Evolutionary conservation across 352 stramenopile genomes (phyloP), one percentile per base, ranked within the genome.

Genomic region (Globisporangium okanoganense): DNA sequence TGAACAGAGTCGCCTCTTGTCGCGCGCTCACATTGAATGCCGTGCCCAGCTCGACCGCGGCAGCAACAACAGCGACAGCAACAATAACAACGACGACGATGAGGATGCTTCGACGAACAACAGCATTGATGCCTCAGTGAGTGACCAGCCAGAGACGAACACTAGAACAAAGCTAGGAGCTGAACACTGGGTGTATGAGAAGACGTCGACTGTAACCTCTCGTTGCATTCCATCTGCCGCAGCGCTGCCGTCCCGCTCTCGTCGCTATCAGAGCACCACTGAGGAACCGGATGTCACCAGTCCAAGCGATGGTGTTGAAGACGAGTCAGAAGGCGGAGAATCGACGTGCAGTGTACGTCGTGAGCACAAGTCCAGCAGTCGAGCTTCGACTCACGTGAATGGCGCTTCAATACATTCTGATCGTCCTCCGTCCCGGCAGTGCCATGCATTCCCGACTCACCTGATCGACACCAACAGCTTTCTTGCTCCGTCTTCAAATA

Each of bases 391-490:
- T 38, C 10, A 55, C 45, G 22, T 24, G 18, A 35, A 45, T n/a
- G 12, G 36, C 6, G 6, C 53, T 20, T 33, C 53, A 14, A 45
- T n/a, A 16, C 20, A 45, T 5, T 59, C 18, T 2, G 70, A 88
- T 61, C 82, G 82, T 0, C 85, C 85, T 3, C 85, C 85, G 2
- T 92, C 85, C 0, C 78, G 85, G 4, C 85, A 94, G 52, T 61
- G 79, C 0, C 82, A 92, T 44, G 85, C 85, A 0, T 94, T 94
- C 45, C 85, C 85, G 0, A 94, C 79, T 0, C 73, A 94, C 57
- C 66, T 94, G 13, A 78, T 92, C 2, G 85, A 91, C 33, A 56
- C 69, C 0, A 82, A 66, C 18, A 66, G 61, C 0, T 76, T 79
- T 18, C 45, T 70, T 7, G 67, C 64, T 3, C 59, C 58, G 5